These are phyloP conservation scores for Gynostemma pentaphyllum DNA, from an alignment of 306 rosid species.

Conservation along the genomic window DNA sequence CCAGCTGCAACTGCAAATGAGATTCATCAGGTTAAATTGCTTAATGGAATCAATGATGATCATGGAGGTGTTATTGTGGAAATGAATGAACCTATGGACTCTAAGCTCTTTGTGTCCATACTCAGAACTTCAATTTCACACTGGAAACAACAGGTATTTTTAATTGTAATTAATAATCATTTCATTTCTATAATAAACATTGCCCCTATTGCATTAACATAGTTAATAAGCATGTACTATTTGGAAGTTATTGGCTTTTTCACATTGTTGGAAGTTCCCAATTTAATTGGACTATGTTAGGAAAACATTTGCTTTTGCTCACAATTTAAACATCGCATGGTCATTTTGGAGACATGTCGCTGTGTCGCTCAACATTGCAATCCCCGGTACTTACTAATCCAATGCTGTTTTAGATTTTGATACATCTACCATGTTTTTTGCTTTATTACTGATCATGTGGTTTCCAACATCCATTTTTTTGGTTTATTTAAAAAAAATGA, in stretches of 20 bases:
- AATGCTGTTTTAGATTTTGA: neutral
- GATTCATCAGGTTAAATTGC: constrained; percentile 27
- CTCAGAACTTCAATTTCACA: constrained; percentile 54
- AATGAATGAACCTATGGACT: constrained; percentile 39
- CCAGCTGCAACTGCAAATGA: constrained; percentile 20
- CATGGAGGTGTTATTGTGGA: constrained; percentile 68
- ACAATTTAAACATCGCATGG: neutral
- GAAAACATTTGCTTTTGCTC: neutral
- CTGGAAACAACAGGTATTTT: constrained; percentile 64
- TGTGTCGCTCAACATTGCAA: too few relatives aligned
- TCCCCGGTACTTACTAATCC: neutral
- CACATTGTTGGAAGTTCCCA: too few relatives aligned
- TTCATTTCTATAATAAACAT: neutral
- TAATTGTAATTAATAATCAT: neutral
- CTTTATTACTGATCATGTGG: neutral
- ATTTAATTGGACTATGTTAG: neutral
- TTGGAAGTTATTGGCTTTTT: too few relatives aligned
- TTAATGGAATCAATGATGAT: constrained; percentile 42
- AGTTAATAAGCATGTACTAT: too few relatives aligned
- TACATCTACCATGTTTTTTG: neutral
- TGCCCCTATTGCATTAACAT: neutral
- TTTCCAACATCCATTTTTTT: neutral
- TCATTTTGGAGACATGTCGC: too few relatives aligned
- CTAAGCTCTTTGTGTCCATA: constrained; percentile 28
- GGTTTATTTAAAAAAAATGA: neutral